Base-by-base conservation (phyloP, 129 eudicot species). In the Calendula officinalis region DNA sequence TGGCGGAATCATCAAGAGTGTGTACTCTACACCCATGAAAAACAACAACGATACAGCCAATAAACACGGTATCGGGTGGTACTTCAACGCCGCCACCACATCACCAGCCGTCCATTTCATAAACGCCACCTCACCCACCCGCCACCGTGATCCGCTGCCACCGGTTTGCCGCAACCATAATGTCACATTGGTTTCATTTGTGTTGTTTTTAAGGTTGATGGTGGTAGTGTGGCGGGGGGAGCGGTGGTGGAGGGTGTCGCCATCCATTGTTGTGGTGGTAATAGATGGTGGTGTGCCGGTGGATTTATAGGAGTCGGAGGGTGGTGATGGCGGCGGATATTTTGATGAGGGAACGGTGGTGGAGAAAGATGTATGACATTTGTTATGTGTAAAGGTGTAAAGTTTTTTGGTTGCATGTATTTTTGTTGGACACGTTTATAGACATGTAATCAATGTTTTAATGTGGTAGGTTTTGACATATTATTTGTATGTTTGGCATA, bases 21-120 rank as follows among this genome's bases (percentile, higher is more conserved):
- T 87, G 73, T 87, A 87, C 75, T 87, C 95, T 8, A 87, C 87
- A 10, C 65, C 76, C 90, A 87, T 87, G 57, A 87, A 87, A 56
- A 83, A 78, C 50, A 87, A 15, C 50, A 87, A 10, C 12, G 64
- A 56, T 5, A 60, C 65, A 16, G 71, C 90, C 14, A 87, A 69
- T 4, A 56, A 33, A 43, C 87, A 83, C 8, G 81, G 87, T 32
- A 78, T 6, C 0, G 83, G 90, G 69, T 87, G 95, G 73, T 47
- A 49, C 75, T 61, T 77, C 36, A 68, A 43, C 80, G 75, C 38
- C 38, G 67, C 74, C 9, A 52, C 17, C 0, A 78, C 48, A 52
- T 87, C 95, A 40, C 7, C 74, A 22, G 22, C 40, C 16, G 69
- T 67, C 95, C 90, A 87, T 45, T 72, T 75, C 85, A 76, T 60